Evolutionary conservation across 768 basidiomycete genomes (phyloP).

Genomic region (Macrolepiota fuliginosa): DNA sequence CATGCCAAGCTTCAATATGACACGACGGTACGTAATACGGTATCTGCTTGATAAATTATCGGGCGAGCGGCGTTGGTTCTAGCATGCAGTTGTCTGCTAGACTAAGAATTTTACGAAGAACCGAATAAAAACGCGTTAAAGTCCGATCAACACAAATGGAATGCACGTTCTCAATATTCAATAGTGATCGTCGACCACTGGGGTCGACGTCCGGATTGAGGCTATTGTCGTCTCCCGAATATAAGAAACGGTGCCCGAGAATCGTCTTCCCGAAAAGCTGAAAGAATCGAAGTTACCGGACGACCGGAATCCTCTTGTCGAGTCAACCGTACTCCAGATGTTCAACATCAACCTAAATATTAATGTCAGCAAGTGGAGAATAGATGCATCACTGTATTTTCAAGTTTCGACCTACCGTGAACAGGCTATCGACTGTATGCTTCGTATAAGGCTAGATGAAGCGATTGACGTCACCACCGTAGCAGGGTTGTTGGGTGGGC

Average conservation of each 20-base stretch:
- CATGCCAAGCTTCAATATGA: no score
- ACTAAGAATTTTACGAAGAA: no score
- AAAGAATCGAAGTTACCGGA: slow-evolving; percentile 7
- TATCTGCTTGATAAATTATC: no score
- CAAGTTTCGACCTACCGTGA: not conserved
- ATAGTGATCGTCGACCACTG: not conserved
- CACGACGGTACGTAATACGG: no score
- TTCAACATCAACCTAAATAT: slow-evolving; percentile 3
- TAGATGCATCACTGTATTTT: not conserved
- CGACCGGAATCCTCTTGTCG: not conserved
- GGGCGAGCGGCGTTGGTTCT: no score
- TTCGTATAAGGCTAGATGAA: not conserved
- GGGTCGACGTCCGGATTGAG: not conserved
- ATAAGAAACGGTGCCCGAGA: no score
- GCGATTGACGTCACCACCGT: not conserved
- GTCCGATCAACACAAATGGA: no score
- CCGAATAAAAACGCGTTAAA: no score
- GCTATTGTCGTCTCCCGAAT: no score
- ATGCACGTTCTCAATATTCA: no score
- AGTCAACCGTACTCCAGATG: not conserved
- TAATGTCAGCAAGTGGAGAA: not conserved
- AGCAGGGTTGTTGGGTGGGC: not conserved
- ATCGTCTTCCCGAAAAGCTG: not conserved
- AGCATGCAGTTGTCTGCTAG: no score
- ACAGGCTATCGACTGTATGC: slow-evolving; percentile 1